Evolutionary conservation across 2,329 filamentous ascomycete genomes (phyloP).

Genomic region (Xylariaceae sp.): DNA sequence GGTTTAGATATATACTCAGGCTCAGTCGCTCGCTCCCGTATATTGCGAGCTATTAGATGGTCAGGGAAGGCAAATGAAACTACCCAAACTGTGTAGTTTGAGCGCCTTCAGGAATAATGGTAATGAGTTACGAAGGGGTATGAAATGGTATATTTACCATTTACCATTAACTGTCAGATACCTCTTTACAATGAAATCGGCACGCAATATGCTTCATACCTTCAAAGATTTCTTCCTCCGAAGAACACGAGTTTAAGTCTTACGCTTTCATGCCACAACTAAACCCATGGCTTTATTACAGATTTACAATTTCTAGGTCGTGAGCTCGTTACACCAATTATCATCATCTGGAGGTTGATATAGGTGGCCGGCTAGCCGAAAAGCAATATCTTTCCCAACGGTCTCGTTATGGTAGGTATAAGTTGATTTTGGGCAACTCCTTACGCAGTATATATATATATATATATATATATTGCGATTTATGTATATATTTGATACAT

Average conservation of each 20-base stretch:
- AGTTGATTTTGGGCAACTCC: too few relatives aligned
- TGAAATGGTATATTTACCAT: slow-evolving; percentile 16
- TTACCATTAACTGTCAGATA: slow-evolving; percentile 25
- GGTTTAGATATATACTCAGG: slow-evolving; percentile 11
- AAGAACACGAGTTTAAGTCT: neutral
- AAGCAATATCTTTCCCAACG: too few relatives aligned
- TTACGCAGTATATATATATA: too few relatives aligned
- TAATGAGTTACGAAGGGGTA: slow-evolving; percentile 19
- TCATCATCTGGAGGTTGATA: too few relatives aligned
- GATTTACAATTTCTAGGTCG: too few relatives aligned
- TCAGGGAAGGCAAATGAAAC: slow-evolving; percentile 13
- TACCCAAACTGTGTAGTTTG: slow-evolving; percentile 13
- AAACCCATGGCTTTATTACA: too few relatives aligned
- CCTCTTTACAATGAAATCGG: slow-evolving; percentile 13
- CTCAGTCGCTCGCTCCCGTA: slow-evolving; percentile 25
- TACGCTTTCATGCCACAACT: neutral
- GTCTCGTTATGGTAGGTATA: too few relatives aligned
- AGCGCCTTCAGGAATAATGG: slow-evolving; percentile 6
- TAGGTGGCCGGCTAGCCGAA: too few relatives aligned
- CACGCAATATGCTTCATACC: neutral
- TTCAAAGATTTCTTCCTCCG: neutral
- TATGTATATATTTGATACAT: neutral
- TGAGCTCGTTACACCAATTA: too few relatives aligned
- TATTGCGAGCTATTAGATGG: slow-evolving; percentile 20
- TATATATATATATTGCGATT: too few relatives aligned